A percentile compares a stretch with the other conserved stretches of the same genome.
phyloP scores from a whole-genome alignment of 805 yeast genomes.

The Teunomyces lycoperdinae region DNA sequence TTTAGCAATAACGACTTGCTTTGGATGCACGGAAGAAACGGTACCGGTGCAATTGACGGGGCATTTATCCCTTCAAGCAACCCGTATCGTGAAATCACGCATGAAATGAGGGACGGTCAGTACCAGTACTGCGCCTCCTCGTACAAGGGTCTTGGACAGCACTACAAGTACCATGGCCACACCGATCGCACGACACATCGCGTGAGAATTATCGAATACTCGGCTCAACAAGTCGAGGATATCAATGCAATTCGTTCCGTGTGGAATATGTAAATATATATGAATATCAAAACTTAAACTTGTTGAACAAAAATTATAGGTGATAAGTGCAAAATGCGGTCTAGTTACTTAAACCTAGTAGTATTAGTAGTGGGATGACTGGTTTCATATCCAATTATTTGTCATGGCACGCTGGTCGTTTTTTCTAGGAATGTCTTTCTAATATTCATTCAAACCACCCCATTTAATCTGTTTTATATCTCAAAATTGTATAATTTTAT shows the following conservation, averaged over 20 bases:
- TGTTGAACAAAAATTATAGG: too few relatives aligned
- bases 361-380: too few relatives aligned
- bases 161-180: neutral
- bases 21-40: slow-evolving; percentile 8
- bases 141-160: neutral
- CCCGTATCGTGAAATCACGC: slow-evolving; percentile 8
- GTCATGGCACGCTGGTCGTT: too few relatives aligned
- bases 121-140: slow-evolving; percentile 1
- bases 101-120: neutral
- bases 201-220: neutral
- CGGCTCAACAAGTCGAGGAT: neutral
- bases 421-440: too few relatives aligned
- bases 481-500: too few relatives aligned
- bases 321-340: too few relatives aligned
- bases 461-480: too few relatives aligned
- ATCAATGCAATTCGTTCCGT: neutral
- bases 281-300: neutral
- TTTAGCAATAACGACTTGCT: slow-evolving; percentile 7
- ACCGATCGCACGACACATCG: neutral
- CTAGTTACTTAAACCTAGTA: too few relatives aligned
- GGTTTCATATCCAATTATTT: too few relatives aligned
- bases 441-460: too few relatives aligned
- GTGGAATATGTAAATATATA: neutral
- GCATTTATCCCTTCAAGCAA: slow-evolving; percentile 10
- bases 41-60: slow-evolving; percentile 3